Evolutionary conservation across 1,284 basidiomycete species (phyloP).

Genomic region (Uromyces viciae-fabae): DNA sequence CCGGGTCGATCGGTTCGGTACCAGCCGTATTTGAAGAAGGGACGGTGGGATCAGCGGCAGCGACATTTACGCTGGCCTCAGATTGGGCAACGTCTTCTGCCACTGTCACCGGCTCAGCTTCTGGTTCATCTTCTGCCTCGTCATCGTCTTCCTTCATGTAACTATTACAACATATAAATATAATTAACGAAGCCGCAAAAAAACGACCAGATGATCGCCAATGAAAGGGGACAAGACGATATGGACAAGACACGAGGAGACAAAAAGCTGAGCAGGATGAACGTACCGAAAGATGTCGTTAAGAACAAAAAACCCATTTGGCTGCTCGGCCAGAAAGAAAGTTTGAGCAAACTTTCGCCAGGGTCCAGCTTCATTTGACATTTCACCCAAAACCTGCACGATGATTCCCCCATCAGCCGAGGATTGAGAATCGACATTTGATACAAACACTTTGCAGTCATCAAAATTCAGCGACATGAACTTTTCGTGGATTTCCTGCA

Average conservation of each 20-base stretch:
- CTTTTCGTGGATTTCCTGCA: constrained; percentile 92
- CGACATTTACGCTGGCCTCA: constrained; percentile 28
- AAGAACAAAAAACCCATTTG: constrained; percentile 97
- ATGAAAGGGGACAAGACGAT: too few relatives aligned
- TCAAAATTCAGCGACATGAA: constrained; percentile 89
- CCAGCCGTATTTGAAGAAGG: background rate
- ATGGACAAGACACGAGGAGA: too few relatives aligned
- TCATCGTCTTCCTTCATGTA: constrained; percentile 43
- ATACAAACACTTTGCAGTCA: constrained; percentile 82
- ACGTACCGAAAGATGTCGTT: constrained; percentile 95
- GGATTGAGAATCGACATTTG: constrained; percentile 61
- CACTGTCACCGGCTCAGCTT: constrained; percentile 55
- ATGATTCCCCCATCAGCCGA: constrained; percentile 93
- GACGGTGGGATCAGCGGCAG: constrained; percentile 1
- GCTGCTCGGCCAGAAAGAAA: constrained; percentile 98
- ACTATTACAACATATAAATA: too few relatives aligned
- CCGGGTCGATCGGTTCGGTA: background rate
- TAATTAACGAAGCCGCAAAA: too few relatives aligned
- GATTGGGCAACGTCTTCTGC: constrained; percentile 47
- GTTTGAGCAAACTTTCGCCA: constrained; percentile 99
- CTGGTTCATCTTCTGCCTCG: constrained; percentile 45
- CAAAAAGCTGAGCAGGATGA: background rate
- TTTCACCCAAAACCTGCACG: constrained; percentile 98
- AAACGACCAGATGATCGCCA: too few relatives aligned
- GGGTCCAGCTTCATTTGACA: constrained; percentile 78